Evolutionary conservation across 345 rosid genomes (phyloP), one percentile per base, ranked within the genome.

Genomic region (Reutealis trisperma): DNA sequence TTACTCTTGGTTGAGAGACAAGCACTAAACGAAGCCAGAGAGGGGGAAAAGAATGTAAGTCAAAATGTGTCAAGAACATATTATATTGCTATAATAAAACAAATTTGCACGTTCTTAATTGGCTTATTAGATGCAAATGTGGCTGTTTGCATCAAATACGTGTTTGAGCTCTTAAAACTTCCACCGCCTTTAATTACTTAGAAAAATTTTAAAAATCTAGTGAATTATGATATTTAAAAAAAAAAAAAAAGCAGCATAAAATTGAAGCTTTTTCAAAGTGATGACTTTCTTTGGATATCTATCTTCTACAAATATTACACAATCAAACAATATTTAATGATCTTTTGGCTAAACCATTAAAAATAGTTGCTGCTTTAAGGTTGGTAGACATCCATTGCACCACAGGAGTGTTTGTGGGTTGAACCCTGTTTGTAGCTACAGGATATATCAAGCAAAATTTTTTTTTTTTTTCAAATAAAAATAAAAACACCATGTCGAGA

Each of bases 21-120:
- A 77, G 84, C 84, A 69, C 57, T 81, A 6, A 81, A 81, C 74
- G 84, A 81, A 55, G 84, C 84, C 66, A 30, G 81, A 71, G 84
- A 74, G 49, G 84, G 98, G 68, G 99, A 96, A 86, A 93, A 87
- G 75, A 81, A 96, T 82, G 99, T 92, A 86, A 90, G 92, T 64
- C 18, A 21, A 78, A 71, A 70, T 51, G 57, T 58, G 1, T 66
- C 65, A 34, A 63, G 52, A 60, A 63, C 21, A 19, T 65, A 66
- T 54, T 37, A n/a, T 63, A 30, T 71, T 3, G 18, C 60, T 41
- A 10, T 69, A 14, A 19, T 58, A 32, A 49, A 71, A 45, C 16
- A 41, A 8, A 60, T 62, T 73, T 73, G 30, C 32, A 75, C 22
- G 27, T n/a, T 55, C 27, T 60, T 37, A 63, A 68, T 34, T 65